Percentiles rank a stretch among this genome's conserved stretches.
These are phyloP conservation scores for Dissoconium aciculare DNA, from an alignment of 2,329 filamentous ascomycete genomes.

Conservation along the genomic window DNA sequence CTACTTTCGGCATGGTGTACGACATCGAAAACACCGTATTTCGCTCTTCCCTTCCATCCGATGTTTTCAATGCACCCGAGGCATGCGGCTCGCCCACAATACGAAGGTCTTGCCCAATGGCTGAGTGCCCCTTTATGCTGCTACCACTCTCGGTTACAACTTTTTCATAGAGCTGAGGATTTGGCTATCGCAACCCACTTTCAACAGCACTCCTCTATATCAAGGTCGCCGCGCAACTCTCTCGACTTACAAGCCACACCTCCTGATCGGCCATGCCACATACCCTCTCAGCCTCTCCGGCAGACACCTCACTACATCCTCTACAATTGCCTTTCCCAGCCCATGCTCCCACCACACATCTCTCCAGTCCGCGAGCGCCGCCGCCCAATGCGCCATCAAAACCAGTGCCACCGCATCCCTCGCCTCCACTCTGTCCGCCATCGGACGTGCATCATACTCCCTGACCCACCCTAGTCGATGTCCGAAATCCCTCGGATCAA, in stretches of 20 bases:
- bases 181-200: no score
- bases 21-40: no score
- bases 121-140: no score
- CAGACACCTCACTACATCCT: neutral
- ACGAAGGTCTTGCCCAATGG: no score
- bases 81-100: no score
- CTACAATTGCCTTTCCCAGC: neutral
- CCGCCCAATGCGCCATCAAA: neutral
- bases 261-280: neutral
- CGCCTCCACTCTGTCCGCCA: neutral
- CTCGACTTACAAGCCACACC: neutral
- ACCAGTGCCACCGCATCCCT: neutral
- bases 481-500: neutral
- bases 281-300: neutral
- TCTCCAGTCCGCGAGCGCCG: neutral
- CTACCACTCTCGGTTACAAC: no score
- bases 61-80: no score
- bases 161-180: no score
- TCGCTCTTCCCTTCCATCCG: no score
- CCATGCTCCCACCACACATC: constrained; percentile 1
- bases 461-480: neutral
- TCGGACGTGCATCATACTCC: neutral
- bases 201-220: no score
- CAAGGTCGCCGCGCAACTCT: no score
- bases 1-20: no score